Base-by-base conservation (phyloP, 1,284 basidiomycete genomes). In the Puccinia novopanici region DNA sequence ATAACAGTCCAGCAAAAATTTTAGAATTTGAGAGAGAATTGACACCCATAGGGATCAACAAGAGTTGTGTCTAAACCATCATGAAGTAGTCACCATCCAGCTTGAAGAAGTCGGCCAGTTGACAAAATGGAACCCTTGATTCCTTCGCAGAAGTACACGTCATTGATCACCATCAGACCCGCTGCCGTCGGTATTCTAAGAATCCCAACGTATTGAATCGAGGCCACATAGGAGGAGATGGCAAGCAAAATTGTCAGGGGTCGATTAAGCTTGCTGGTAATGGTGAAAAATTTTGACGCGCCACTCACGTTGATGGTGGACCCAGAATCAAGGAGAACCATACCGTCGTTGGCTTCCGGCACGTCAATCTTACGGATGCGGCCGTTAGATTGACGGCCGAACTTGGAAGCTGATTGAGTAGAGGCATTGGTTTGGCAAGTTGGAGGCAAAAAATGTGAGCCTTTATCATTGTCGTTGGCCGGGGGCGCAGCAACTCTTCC, bases 1-100 rank as follows among this genome's bases (percentile, higher is more conserved):
- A 54, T 30, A 27, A 30, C 55, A 59, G 27, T 59, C 55, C 55
- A 59, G 55, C 55, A n/a, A n/a, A n/a, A n/a, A n/a, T n/a, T n/a
- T 59, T 59, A 4, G 4, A 13, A 17, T 59, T 9, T 2, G 8
- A 34, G 10, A 30, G 0, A 1, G 22, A 30, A 59, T 34, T 0
- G 0, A 2, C 27, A 13, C 0, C 27, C 27, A 9, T 27, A 6
- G 0, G n/a, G 55, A 30, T 30, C 27, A 27, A 57, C 8, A 6
- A 57, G 27, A 17, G 3, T 6, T 27, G 55, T 24, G 8, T 57
- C 27, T 19, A 6, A 9, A 12, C 55, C n/a, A 8, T 57, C 5
- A 15, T 27, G 27, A 4, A 6, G 4, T 2, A 57, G 15, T 24
- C 5, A 10, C 55, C 55, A 59, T 42, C 63, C 63, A 2, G 17